Evolutionary conservation across 1,284 basidiomycete genomes (phyloP), one percentile per base, ranked within the genome.

Genomic region (Naganishia sp.): DNA sequence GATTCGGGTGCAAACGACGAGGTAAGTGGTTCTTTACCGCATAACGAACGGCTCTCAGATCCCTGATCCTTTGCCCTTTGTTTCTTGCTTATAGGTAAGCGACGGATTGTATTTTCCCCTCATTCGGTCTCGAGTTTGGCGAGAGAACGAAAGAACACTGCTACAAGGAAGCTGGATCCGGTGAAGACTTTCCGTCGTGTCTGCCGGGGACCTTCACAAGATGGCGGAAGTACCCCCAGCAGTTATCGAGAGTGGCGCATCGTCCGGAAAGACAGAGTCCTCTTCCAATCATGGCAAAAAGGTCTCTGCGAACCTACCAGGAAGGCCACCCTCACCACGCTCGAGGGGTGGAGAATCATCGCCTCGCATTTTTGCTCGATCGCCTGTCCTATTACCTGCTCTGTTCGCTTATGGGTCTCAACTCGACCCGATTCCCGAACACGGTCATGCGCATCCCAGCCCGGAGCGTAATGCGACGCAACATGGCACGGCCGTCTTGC

Each of bases 1-100:
- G 75, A 78, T 43, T 66, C 68, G 54, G 76, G 76, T 65, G 72
- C 71, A 68, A 75, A 76, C 73, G 77, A 78, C 71, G 77, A 79
- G 75, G 78, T 78, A 61, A 70, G 76, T 70, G 23, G 66, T 43
- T 45, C 28, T 39, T 51, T 67, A 50, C 45, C 18, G 31, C 47
- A 41, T 39, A 4, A 21, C 15, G 13, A 10, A 17, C 41, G 15
- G 43, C 0, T n/a, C 13, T 13, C 28, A 13, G 43, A 49, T 15
- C 21, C 32, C 52, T 49, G 39, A 53, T 49, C 41, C 45, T 23
- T 51, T 47, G 35, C 43, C 46, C 51, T 46, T 63, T 32, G 46
- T 47, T 28, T 28, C 32, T n/a, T 25, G 43, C 18, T 9, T 45
- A 9, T 28, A 53, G 66, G 52, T 60, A 58, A 67, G 60, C 50